A percentile compares a stretch with the other conserved stretches of the same genome.
Evolutionary conservation across 2,329 filamentous ascomycete species (phyloP).

Genomic region (Nemania sp.): DNA sequence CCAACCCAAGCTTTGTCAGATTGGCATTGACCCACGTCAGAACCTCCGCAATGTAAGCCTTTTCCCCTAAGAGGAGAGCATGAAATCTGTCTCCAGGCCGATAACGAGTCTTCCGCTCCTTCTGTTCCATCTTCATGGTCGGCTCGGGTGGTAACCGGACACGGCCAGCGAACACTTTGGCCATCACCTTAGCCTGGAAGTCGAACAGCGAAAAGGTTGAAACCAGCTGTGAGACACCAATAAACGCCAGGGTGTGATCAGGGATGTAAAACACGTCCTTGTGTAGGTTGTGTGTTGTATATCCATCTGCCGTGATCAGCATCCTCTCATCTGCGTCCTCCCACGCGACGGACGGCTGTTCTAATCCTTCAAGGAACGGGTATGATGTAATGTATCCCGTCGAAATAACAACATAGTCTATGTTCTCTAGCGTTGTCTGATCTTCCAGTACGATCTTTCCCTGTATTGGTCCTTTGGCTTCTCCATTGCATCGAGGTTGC

Average conservation of each 20-base stretch:
- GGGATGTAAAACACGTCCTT: constrained; percentile 73
- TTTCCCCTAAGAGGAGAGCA: constrained; percentile 41
- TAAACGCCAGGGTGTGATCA: constrained; percentile 64
- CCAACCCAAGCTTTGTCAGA: constrained; percentile 27
- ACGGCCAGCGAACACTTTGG: constrained; percentile 58
- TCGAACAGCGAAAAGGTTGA: constrained; percentile 72
- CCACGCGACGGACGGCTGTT: constrained; percentile 44
- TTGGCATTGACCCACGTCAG: constrained; percentile 36
- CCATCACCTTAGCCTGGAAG: constrained; percentile 66
- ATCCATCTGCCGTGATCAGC: constrained; percentile 65
- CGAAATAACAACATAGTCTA: constrained; percentile 65
- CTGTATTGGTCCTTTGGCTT: constrained; percentile 47
- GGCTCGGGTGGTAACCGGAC: constrained; percentile 50
- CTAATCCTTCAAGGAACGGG: constrained; percentile 62
- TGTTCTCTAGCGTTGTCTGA: constrained; percentile 54
- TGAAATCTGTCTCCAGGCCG: constrained; percentile 44
- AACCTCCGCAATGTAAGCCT: constrained; percentile 40
- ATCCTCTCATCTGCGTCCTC: constrained; percentile 54
- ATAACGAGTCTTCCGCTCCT: constrained; percentile 33
- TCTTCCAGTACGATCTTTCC: constrained; percentile 56
- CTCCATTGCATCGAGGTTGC: constrained; percentile 4
- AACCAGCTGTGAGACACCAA: constrained; percentile 67
- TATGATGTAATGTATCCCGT: constrained; percentile 71
- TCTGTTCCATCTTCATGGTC: constrained; percentile 44
- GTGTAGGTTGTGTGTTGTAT: constrained; percentile 67